Evolutionary conservation across 345 rosid genomes (phyloP).

Genomic region (Erucastrum elatum): DNA sequence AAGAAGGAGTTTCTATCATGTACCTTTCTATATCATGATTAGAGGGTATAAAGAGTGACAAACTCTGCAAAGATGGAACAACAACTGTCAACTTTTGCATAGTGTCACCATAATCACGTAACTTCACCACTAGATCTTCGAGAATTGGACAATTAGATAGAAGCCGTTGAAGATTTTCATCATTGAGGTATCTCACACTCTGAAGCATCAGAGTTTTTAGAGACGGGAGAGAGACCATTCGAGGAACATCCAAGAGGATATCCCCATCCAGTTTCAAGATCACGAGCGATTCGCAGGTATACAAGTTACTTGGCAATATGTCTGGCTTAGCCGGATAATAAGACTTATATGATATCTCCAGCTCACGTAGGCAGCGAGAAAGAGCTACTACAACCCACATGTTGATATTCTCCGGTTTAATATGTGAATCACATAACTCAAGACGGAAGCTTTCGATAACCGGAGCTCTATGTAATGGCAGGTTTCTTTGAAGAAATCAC

Average conservation of each 20-base stretch:
- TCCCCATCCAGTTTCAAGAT: not conserved
- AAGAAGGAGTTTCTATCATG: not conserved
- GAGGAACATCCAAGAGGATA: slow-evolving; percentile 15
- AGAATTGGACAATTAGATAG: not conserved
- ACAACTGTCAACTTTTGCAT: not conserved
- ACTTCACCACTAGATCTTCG: not conserved
- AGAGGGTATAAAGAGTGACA: not conserved
- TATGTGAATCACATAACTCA: not conserved
- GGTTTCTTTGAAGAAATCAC: not conserved
- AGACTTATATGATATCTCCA: fast-evolving
- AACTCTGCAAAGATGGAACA: not conserved
- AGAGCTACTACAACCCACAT: not conserved
- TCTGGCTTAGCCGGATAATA: not conserved
- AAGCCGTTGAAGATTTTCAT: not conserved
- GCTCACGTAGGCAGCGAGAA: slow-evolving; percentile 2
- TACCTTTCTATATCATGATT: not conserved
- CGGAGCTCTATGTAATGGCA: not conserved
- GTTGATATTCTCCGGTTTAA: not conserved
- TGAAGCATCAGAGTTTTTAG: not conserved
- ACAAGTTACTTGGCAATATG: not conserved
- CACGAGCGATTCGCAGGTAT: not conserved
- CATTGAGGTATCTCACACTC: not conserved
- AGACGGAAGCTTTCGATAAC: not conserved
- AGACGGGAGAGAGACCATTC: slow-evolving; percentile 1
- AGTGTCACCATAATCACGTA: fast-evolving